A percentile compares a stretch with the other conserved stretches of the same genome.
Conservation (phyloP, 768 basidiomycete genomes). For the Erythrobasidium yunnanense region DNA sequence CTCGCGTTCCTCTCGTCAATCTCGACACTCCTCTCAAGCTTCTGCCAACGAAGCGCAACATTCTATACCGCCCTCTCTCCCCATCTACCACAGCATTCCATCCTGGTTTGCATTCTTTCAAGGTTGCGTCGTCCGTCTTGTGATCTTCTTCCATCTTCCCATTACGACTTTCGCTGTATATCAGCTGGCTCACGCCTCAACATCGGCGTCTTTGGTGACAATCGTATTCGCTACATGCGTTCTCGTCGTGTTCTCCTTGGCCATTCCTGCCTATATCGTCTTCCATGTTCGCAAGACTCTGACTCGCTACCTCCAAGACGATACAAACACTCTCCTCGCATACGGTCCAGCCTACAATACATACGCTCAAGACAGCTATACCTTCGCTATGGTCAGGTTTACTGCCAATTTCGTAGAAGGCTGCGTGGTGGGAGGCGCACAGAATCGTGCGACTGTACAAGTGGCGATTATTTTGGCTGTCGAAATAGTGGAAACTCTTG, state of each 20-base stretch:
- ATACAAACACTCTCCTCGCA: constrained; percentile 77
- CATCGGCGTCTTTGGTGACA: constrained; percentile 51
- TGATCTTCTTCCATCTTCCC: constrained; percentile 87
- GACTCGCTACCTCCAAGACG: constrained; percentile 84
- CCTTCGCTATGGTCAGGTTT: constrained; percentile 73
- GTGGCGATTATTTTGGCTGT: constrained; percentile 78
- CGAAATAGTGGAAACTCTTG: constrained; percentile 73
- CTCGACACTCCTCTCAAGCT: too few relatives aligned
- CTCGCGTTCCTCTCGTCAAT: neutral
- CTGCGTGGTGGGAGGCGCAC: constrained; percentile 75
- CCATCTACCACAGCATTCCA: neutral
- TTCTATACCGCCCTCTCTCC: neutral
- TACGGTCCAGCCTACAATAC: constrained; percentile 91
- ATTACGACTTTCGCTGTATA: constrained; percentile 84
- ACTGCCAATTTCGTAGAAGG: constrained; percentile 72
- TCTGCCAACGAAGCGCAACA: too few relatives aligned
- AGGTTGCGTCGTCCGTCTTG: constrained; percentile 81
- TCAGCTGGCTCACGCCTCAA: constrained; percentile 56
- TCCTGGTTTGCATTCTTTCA: constrained; percentile 25
- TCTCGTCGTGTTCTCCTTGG: constrained; percentile 66
- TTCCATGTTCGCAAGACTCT: constrained; percentile 67
- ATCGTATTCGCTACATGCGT: constrained; percentile 70
- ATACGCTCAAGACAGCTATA: constrained; percentile 78
- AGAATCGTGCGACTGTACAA: constrained; percentile 80
- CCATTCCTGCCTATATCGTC: constrained; percentile 63